Evolutionary conservation across 2,329 filamentous ascomycete genomes (phyloP).

Genomic region (Canariomyces notabilis): DNA sequence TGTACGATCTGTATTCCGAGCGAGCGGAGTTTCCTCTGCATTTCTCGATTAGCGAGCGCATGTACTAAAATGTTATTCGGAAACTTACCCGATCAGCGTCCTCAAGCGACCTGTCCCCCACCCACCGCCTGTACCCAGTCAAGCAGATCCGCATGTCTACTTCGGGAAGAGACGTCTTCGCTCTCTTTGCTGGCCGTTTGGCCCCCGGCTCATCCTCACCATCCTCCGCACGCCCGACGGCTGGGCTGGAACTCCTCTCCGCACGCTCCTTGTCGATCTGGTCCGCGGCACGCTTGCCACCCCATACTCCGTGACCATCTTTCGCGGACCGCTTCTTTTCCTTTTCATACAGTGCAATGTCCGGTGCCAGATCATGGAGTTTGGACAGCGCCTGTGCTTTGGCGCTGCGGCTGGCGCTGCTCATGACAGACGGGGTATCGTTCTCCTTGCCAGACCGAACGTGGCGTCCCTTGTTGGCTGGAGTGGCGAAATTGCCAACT

Average conservation of each 20-base stretch:
- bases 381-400: slow-evolving; percentile 78
- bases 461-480: slow-evolving; percentile 40
- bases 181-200: slow-evolving; percentile 55
- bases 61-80: not conserved
- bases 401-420: slow-evolving; percentile 75
- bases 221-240: slow-evolving; percentile 18
- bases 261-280: slow-evolving; percentile 47
- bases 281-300: slow-evolving; percentile 58
- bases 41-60: slow-evolving; percentile 1
- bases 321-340: slow-evolving; percentile 72
- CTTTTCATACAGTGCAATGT: slow-evolving; percentile 87
- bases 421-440: slow-evolving; percentile 63
- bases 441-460: slow-evolving; percentile 71
- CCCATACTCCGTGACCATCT: slow-evolving; percentile 49
- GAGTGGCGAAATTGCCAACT: slow-evolving; percentile 32
- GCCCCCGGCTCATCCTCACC: slow-evolving; percentile 41
- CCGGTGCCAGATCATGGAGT: slow-evolving; percentile 71
- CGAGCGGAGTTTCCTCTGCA: slow-evolving; percentile 71
- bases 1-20: slow-evolving; percentile 77
- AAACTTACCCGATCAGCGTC: slow-evolving; percentile 70
- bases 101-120: slow-evolving; percentile 66
- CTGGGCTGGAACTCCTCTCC: slow-evolving; percentile 37
- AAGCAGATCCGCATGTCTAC: slow-evolving; percentile 72
- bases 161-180: slow-evolving; percentile 57
- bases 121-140: slow-evolving; percentile 81